These are phyloP conservation scores for Voacanga thouarsii DNA, from an alignment of 257 asterid genomes.

Conservation along the genomic window DNA sequence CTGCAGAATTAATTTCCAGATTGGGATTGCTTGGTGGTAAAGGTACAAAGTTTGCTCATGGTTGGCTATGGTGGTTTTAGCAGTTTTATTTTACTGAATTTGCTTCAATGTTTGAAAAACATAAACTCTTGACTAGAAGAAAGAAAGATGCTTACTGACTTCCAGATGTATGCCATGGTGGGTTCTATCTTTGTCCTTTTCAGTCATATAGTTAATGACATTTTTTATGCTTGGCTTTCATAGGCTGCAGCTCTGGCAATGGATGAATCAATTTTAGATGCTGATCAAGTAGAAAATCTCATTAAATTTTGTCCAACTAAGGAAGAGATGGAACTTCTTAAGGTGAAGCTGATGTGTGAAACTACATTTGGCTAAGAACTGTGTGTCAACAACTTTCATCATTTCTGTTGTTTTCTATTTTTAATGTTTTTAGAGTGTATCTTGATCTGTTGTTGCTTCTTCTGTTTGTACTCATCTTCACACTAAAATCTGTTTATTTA, in stretches of 20 bases:
- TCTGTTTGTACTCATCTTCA: background rate
- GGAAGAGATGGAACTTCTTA: constrained; percentile 97
- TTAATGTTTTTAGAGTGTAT: background rate
- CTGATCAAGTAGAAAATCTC: constrained; percentile 98
- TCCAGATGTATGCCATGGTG: background rate
- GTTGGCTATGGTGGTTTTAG: background rate
- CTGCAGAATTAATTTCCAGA: background rate
- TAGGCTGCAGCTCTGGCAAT: constrained; percentile 98
- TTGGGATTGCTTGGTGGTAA: background rate
- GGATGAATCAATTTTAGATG: constrained; percentile 94
- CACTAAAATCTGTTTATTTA: constrained; percentile 10
- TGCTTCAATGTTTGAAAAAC: background rate
- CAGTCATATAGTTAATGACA: background rate
- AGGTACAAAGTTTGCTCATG: background rate
- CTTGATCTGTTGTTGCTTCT: background rate
- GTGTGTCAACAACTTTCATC: background rate
- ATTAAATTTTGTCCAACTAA: constrained; percentile 95
- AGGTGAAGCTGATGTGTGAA: constrained; percentile 46
- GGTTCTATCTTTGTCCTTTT: background rate
- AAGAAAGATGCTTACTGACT: background rate
- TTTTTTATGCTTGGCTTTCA: constrained; percentile 21
- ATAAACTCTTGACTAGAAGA: background rate
- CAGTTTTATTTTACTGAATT: background rate
- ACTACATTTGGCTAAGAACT: background rate
- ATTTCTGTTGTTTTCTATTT: background rate